Evolutionary conservation across 169 alveolate genomes (phyloP).

Genomic region (Plasmodium knowlesi): DNA sequence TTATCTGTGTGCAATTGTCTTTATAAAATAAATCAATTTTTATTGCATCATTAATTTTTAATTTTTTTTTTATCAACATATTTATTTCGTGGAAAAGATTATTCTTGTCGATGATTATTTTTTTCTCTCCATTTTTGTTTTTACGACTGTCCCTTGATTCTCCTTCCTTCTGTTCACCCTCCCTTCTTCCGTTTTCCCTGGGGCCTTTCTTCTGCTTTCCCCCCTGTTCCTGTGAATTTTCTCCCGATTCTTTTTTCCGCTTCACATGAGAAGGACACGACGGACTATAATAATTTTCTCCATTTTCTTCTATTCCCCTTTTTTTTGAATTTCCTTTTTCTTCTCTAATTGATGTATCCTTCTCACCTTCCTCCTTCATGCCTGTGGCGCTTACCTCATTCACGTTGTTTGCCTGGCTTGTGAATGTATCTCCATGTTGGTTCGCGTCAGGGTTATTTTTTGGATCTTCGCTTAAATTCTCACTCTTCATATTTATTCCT

Average conservation of each 20-base stretch:
- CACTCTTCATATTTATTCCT: background rate
- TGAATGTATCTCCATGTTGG: background rate
- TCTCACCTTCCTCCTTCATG: background rate
- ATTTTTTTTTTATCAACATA: constrained; percentile 24
- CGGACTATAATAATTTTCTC: background rate
- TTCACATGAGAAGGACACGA: background rate
- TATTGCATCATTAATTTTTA: constrained; percentile 47
- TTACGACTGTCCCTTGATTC: background rate
- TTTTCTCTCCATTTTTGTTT: background rate
- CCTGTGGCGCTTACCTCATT: background rate
- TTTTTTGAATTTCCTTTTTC: background rate
- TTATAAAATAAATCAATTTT: constrained; percentile 46
- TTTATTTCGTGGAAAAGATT: constrained; percentile 56
- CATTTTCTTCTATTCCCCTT: background rate
- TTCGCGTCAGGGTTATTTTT: background rate
- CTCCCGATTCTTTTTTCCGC: background rate
- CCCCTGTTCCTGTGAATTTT: background rate
- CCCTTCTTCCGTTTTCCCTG: background rate
- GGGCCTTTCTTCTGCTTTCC: background rate
- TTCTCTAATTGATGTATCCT: background rate
- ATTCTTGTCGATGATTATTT: constrained; percentile 23
- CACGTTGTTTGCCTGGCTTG: background rate
- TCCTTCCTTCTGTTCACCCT: background rate
- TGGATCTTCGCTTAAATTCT: background rate
- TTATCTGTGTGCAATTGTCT: constrained; percentile 66